Evolutionary conservation across 2,329 filamentous ascomycete species (phyloP).

Genomic region (Trichoderma atrobrunneum): DNA sequence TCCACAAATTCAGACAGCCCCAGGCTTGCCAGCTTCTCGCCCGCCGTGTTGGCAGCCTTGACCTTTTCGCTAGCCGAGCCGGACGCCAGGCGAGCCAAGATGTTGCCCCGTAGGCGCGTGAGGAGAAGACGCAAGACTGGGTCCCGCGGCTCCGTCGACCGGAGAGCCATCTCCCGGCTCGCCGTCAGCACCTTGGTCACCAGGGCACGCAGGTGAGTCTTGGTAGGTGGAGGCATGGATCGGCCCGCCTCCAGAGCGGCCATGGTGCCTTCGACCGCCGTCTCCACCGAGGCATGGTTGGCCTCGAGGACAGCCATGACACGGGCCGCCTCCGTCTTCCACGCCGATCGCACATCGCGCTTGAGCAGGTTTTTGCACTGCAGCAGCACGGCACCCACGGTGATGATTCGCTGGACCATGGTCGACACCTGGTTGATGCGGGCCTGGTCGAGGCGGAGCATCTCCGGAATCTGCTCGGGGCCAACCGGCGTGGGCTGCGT

Average conservation of each 20-base stretch:
- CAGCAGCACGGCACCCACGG: slow-evolving; percentile 69
- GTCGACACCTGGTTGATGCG: slow-evolving; percentile 51
- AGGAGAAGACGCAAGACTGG: slow-evolving; percentile 65
- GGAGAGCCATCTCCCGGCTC: slow-evolving; percentile 43
- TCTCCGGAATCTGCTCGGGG: slow-evolving; percentile 64
- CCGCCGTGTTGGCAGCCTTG: slow-evolving; percentile 64
- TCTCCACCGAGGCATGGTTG: slow-evolving; percentile 48
- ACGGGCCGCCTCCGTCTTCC: slow-evolving; percentile 72
- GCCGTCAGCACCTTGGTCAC: slow-evolving; percentile 56
- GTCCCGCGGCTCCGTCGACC: slow-evolving; percentile 46
- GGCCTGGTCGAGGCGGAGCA: slow-evolving; percentile 64
- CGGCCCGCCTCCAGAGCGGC: slow-evolving; percentile 60
- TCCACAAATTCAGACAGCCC: slow-evolving; percentile 73
- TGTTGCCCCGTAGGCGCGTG: slow-evolving; percentile 63
- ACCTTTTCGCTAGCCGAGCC: slow-evolving; percentile 68
- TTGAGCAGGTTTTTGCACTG: slow-evolving; percentile 83
- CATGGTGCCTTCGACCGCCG: slow-evolving; percentile 59
- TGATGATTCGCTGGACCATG: slow-evolving; percentile 58
- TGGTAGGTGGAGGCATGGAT: slow-evolving; percentile 63
- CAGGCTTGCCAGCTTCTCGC: slow-evolving; percentile 65
- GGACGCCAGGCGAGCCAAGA: slow-evolving; percentile 62
- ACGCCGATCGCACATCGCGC: slow-evolving; percentile 72
- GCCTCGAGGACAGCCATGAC: slow-evolving; percentile 67
- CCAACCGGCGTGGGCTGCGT: slow-evolving; percentile 60
- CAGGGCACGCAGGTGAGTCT: slow-evolving; percentile 55